Evolutionary conservation across 2,329 filamentous ascomycete species (phyloP).

Genomic region (Xylaria digitata): DNA sequence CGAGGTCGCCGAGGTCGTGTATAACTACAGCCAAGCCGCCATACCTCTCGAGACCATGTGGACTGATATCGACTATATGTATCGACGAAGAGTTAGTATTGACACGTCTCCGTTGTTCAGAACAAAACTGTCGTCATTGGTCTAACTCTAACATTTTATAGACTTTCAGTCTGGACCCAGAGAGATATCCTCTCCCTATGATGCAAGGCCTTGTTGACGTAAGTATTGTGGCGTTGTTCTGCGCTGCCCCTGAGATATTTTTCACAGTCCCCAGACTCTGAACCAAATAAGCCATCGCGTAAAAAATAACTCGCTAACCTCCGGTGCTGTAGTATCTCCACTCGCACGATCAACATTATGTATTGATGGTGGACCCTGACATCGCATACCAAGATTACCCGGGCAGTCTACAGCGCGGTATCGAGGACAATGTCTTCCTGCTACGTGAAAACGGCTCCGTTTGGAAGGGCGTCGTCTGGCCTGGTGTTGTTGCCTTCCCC

Average conservation of each 20-base stretch:
- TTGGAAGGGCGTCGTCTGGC: slow-evolving; percentile 78
- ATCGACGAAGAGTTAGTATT: slow-evolving; percentile 56
- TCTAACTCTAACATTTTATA: slow-evolving; percentile 34
- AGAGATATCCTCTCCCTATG: slow-evolving; percentile 69
- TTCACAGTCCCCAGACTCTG: background rate
- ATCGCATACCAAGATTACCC: slow-evolving; percentile 62
- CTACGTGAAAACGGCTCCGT: slow-evolving; percentile 65
- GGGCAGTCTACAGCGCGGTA: slow-evolving; percentile 54
- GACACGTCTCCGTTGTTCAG: background rate
- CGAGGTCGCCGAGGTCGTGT: slow-evolving; percentile 73
- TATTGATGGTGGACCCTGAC: slow-evolving; percentile 82
- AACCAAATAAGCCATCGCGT: background rate
- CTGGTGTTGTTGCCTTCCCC: slow-evolving; percentile 76
- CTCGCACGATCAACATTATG: slow-evolving; percentile 73
- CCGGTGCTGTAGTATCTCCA: slow-evolving; percentile 64
- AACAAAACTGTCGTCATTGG: background rate
- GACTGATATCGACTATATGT: slow-evolving; percentile 74
- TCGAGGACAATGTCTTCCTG: slow-evolving; percentile 59
- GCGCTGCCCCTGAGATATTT: background rate
- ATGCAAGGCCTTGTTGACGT: slow-evolving; percentile 72
- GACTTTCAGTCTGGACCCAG: slow-evolving; percentile 73
- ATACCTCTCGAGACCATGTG: slow-evolving; percentile 78
- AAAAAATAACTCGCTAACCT: slow-evolving; percentile 8
- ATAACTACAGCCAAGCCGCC: slow-evolving; percentile 72
- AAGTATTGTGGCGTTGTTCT: slow-evolving; percentile 4